phyloP scores from a whole-genome alignment of 148 eudicot genomes.

The Vaccinium darrowii region DNA sequence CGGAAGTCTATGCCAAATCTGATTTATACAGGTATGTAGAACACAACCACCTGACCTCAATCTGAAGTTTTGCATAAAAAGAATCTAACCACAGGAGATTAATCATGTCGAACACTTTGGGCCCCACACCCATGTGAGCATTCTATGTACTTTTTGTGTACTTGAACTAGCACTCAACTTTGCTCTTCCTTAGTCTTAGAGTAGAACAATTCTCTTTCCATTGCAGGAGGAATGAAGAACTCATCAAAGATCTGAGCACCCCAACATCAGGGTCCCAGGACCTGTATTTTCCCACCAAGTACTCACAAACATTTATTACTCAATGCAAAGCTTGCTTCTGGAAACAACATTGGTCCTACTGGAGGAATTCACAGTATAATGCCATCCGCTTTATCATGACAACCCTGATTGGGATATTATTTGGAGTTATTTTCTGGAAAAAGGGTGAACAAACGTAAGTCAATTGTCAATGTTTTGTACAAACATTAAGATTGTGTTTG shows the following conservation, averaged over 20 bases:
- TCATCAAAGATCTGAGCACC: constrained; percentile 41
- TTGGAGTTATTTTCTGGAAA: constrained; percentile 52
- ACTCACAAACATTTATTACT: constrained; percentile 36
- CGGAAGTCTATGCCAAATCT: constrained; percentile 41
- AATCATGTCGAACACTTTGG: background rate
- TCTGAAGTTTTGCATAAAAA: background rate
- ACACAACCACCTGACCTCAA: background rate
- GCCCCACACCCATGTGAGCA: background rate
- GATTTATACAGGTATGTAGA: constrained; percentile 32
- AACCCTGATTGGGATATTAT: constrained; percentile 37
- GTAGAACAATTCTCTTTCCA: background rate
- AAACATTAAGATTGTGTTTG: background rate
- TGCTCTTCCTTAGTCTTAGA: background rate
- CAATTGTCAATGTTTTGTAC: background rate
- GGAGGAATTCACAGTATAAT: constrained; percentile 52
- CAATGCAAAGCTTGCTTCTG: constrained; percentile 58
- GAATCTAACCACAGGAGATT: background rate
- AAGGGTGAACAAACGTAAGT: constrained; percentile 42
- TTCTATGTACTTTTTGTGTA: background rate
- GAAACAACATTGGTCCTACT: constrained; percentile 53
- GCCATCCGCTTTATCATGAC: constrained; percentile 43
- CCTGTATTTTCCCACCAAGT: constrained; percentile 44
- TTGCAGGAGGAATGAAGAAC: constrained; percentile 44
- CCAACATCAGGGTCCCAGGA: constrained; percentile 43
- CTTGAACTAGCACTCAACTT: background rate